Conservation (phyloP, 768 basidiomycete species). For the Boletus subparvulus region DNA sequence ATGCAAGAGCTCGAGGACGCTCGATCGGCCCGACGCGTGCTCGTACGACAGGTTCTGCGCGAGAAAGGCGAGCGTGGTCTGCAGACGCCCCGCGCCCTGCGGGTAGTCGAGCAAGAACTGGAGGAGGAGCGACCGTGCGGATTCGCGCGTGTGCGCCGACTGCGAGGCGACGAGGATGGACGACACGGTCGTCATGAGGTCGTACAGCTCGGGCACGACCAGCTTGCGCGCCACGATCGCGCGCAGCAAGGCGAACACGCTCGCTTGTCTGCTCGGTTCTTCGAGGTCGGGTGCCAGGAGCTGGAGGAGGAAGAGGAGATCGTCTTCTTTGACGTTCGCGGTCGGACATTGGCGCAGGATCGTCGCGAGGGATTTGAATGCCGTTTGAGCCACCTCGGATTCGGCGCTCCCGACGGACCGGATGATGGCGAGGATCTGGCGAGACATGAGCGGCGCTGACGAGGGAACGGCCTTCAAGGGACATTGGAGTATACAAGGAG, state of each 20-base stretch:
- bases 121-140: conserved; percentile 82
- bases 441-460: conserved; percentile 78
- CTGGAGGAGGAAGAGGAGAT: conserved; percentile 83
- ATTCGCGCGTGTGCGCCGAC: conserved; percentile 86
- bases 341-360: conserved; percentile 88
- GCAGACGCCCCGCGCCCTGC: conserved; percentile 88
- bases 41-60: conserved; percentile 90
- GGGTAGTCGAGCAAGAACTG: conserved; percentile 98
- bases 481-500: conserved; percentile 78
- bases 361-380: conserved; percentile 80
- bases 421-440: conserved; percentile 81
- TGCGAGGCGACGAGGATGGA: conserved; percentile 94
- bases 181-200: conserved; percentile 90
- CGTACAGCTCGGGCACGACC: conserved; percentile 95
- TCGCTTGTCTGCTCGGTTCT: conserved; percentile 79
- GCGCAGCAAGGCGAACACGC: conserved; percentile 85
- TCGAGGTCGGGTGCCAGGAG: conserved; percentile 88
- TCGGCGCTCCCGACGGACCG: conserved; percentile 83
- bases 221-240: conserved; percentile 90
- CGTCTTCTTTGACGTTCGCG: conserved; percentile 84
- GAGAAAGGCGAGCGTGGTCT: conserved; percentile 85
- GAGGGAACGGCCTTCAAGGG: conserved; percentile 74
- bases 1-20: conserved; percentile 91
- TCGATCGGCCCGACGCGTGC: conserved; percentile 85
- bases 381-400: conserved; percentile 85